Base-by-base conservation (phyloP, 1,139 yeast species). In the Geotrichum macrosporum region DNA sequence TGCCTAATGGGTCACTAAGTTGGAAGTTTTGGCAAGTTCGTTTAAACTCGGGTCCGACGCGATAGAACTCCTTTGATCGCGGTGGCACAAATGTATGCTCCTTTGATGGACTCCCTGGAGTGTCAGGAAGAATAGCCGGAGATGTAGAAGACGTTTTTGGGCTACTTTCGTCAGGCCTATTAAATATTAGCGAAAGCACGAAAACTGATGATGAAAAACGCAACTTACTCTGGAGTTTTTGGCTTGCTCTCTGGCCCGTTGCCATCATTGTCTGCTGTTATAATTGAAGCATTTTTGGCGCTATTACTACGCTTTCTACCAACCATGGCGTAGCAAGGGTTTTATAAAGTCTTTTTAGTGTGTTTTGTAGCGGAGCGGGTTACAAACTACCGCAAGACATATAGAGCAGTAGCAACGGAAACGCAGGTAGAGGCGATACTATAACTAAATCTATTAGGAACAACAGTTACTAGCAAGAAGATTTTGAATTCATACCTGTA, bases 1-100 rank as follows among this genome's bases (percentile, higher is more conserved):
- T 39, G 9, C 52, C 52, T 2, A 24, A 10, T 6, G 52, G 44
- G 35, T 49, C 52, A 9, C 32, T 27, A 13, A 49, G 41, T 26
- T 35, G 41, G 29, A 49, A 43, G 37, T 46, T 46, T 37, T 49
- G 52, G 27, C 47, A 36, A 5, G 52, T 49, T n/a, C 52, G 39
- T 33, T 46, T 40, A 30, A 49, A 45, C 15, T 32, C 36, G 21
- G 52, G 52, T 5, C 52, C 52, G 12, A 49, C 40, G 15, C 41
- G 35, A 24, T 41, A 46, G 35, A 49, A 46, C 33, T 45, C 44
- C 16, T 46, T 46, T 6, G 49, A 46, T 9, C 49, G 26, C 30
- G 49, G 36, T 15, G 49, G 45, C 15, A 37, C 41, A 37, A 37
- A 37, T 21, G 26, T 37, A 21, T 37, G 35, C 22, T 38, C 37